These are phyloP conservation scores for Nasturtium officinale DNA, from an alignment of 345 rosid genomes.

Conservation along the genomic window DNA sequence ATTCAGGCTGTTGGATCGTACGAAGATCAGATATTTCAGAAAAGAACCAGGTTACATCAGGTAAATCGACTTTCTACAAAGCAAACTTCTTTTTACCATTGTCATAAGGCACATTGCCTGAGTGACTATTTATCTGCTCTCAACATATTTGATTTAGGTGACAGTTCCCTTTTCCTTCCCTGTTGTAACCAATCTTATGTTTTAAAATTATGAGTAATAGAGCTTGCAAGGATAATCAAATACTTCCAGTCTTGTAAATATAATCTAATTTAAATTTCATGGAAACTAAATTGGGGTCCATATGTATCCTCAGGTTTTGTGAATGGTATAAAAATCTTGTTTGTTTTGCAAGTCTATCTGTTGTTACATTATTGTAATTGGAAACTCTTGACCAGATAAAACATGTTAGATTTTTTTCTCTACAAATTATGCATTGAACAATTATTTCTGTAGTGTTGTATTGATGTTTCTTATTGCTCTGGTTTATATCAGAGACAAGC, in stretches of 20 bases:
- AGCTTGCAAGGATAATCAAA: not conserved
- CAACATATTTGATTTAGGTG: constrained; percentile 7
- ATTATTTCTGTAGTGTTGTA: constrained; percentile 5
- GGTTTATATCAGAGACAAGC: constrained; percentile 70
- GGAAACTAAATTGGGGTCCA: constrained; percentile 6
- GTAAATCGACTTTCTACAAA: constrained; percentile 39
- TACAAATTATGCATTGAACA: not conserved
- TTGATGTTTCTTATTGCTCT: constrained; percentile 20
- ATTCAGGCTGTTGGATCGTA: constrained; percentile 91
- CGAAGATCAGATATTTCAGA: constrained; percentile 92
- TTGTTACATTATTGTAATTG: constrained; percentile 1
- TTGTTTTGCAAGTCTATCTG: not conserved
- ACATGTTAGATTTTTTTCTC: constrained; percentile 12
- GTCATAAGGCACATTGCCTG: constrained; percentile 3
- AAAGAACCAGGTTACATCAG: constrained; percentile 84
- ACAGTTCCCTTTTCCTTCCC: constrained; percentile 9
- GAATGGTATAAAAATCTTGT: constrained; percentile 8
- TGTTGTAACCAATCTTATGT: not conserved
- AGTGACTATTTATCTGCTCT: constrained; percentile 3
- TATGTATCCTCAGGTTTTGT: constrained; percentile 3
- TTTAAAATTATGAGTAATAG: constrained; percentile 7
- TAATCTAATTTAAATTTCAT: not conserved
- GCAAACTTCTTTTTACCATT: not conserved
- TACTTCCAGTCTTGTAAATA: not conserved
- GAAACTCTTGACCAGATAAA: constrained; percentile 9